These are phyloP conservation scores for Pyricularia grisea DNA, from an alignment of 2,329 filamentous ascomycete species.

Conservation along the genomic window DNA sequence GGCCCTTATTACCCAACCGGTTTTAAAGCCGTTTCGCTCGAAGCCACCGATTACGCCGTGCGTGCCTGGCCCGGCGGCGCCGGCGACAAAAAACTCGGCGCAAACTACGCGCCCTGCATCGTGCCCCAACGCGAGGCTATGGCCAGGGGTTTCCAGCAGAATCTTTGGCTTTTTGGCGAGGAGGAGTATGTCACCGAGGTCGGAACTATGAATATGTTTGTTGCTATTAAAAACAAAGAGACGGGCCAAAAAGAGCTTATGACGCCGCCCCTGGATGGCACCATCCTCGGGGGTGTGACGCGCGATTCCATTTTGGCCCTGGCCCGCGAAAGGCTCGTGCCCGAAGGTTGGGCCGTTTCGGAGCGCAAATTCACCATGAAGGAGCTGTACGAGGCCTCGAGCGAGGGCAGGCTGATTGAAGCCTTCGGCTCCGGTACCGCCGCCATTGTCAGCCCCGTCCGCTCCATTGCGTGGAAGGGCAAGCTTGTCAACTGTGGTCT, in stretches of 20 bases:
- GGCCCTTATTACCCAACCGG: constrained; percentile 97
- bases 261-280: constrained; percentile 93
- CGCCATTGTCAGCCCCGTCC: constrained; percentile 84
- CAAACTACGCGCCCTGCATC: constrained; percentile 98
- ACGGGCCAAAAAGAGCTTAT: constrained; percentile 86
- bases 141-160: constrained; percentile 90
- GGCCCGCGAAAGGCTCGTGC: constrained; percentile 71
- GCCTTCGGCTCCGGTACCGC: constrained; percentile 92
- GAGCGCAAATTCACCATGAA: constrained; percentile 92
- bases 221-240: constrained; percentile 72
- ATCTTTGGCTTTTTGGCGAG: constrained; percentile 93
- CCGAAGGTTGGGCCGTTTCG: constrained; percentile 77
- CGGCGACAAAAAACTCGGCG: constrained; percentile 95
- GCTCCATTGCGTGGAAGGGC: constrained; percentile 83
- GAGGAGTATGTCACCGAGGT: constrained; percentile 96
- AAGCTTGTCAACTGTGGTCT: constrained; percentile 76
- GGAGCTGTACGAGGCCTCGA: constrained; percentile 70
- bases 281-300: constrained; percentile 91
- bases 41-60: constrained; percentile 93
- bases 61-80: constrained; percentile 97
- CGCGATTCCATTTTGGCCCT: constrained; percentile 83
- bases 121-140: constrained; percentile 91
- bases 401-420: constrained; percentile 81
- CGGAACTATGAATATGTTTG: constrained; percentile 98
- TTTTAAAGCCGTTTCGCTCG: constrained; percentile 93